Base-by-base conservation (phyloP, 2,329 filamentous ascomycete genomes). In the Massarina eburnea region DNA sequence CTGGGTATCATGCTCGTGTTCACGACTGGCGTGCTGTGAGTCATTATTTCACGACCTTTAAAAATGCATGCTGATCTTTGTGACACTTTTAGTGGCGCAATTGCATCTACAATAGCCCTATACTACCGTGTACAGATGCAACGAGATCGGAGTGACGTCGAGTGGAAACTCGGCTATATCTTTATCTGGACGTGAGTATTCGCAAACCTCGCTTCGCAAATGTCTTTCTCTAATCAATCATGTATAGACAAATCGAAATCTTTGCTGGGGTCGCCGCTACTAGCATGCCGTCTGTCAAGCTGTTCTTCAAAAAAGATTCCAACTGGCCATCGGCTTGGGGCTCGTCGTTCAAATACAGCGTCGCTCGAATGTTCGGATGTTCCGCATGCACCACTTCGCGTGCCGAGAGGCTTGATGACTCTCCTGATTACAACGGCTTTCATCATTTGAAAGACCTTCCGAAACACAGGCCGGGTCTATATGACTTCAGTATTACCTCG, bases 41-140 rank as follows among this genome's bases (percentile, higher is more conserved):
- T 39, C 3, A 14, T 17, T 33, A 17, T 21, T 19, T 35, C 22
- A 19, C 26, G 18, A 19, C 17, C 26, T 19, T 5, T 10, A n/a
- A 8, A 22, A 8, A 26, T n/a, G 21, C 8, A 32, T 26, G 26
- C 26, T 22, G 18, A 32, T 21, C n/a, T 26, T 21, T 20, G n/a
- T 39, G 10, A 7, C 24, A 26, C 24, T 7, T 34, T 10, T 21
- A 51, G 48, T 20, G 48, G 26, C 19, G 46, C 46, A 8, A 33
- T 49, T n/a, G 48, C 48, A n/a, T 51, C 48, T n/a, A 46, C 19
- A 10, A 24, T 51, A 24, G 36, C 24, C 24, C 30, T 51, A n/a
- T 49, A 50, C 33, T 51, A 50, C 36, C 48, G 48, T 27, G 35
- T 51, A 9, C 9, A 8, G 36, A 19, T 51, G 19, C 33, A 51